Evolutionary conservation across 2,329 filamentous ascomycete species (phyloP), one percentile per base, ranked within the genome.

Genomic region (Didymella glomerata): DNA sequence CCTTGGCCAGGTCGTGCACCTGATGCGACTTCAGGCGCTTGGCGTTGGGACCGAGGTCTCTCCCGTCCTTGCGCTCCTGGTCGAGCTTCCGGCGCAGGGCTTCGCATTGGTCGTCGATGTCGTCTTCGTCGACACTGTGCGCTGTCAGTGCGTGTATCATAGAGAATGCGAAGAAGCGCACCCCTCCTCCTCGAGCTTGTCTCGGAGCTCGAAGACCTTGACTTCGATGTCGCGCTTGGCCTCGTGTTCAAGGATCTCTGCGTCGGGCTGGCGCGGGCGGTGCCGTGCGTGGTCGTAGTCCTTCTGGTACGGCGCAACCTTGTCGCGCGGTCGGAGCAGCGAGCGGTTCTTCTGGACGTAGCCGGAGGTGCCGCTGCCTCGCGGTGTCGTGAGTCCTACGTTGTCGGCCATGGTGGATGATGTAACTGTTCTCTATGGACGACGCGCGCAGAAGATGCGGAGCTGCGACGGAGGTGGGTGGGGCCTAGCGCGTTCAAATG

Each of bases 341-440:
- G 95, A 95, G 34, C 93, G 87, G 81, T 98, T 99, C 78, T 93
- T 92, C 80, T 98, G 94, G 56, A 99, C 94, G 77, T 98, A 98
- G 75, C 95, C 95, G 1, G 94, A 98, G 57, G 95, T 99, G 47
- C 95, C 95, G 75, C 91, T 96, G 68, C 95, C 95, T 72, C 95
- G 90, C 3, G 95, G 95, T 4, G 95, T 99, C 57, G 90, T 88
- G 71, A 99, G 92, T 57, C 95, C 96, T 73, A 99, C 95, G 81
- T 99, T 99, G 67, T 95, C 93, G 61, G 93, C 95, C 95, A 98
- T 98, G 69, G 32, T 66, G 53, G 52, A 20, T 40, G 41, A 52
- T 53, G 48, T 45, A 13, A 48, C 32, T 48, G 57, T 13, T 41
- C 11, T n/a, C 11, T 22, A 6, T 24, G 22, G 7, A 2, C 40